Percentiles rank a stretch among this genome's conserved stretches.
Evolutionary conservation across 169 alveolate species (phyloP).

Genomic region (Eimeria praecox): DNA sequence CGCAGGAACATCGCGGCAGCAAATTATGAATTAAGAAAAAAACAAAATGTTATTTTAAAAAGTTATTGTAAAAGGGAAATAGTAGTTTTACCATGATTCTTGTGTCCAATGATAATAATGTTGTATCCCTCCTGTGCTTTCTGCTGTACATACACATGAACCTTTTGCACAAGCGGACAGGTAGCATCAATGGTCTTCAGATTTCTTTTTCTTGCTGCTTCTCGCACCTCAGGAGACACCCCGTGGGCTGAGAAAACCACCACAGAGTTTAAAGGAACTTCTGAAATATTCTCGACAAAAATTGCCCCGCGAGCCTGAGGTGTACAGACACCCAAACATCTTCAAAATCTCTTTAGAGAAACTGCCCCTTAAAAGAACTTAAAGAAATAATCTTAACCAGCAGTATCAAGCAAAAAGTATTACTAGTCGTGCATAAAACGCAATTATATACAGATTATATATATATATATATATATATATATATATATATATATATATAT

Average conservation of each 20-base stretch:
- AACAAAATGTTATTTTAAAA: no score
- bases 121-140: constrained; percentile 91
- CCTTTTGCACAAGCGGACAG: constrained; percentile 92
- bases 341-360: background rate
- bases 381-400: no score
- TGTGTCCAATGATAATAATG: constrained; percentile 91
- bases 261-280: constrained; percentile 88
- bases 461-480: no score
- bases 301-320: constrained; percentile 89
- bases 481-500: no score
- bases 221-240: constrained; percentile 88
- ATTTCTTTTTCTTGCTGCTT: constrained; percentile 85
- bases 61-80: background rate
- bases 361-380: background rate
- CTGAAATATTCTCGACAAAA: constrained; percentile 88
- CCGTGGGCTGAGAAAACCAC: constrained; percentile 92
- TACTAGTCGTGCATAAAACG: no score
- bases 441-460: no score
- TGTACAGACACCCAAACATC: background rate
- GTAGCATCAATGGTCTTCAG: constrained; percentile 91
- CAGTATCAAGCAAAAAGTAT: no score
- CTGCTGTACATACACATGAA: constrained; percentile 91
- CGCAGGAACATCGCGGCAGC: no score
- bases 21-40: no score
- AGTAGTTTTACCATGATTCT: constrained; percentile 83